Conservation (phyloP, 2,329 filamentous ascomycete species). For the Pseudopyrenochaeta lycopersici region DNA sequence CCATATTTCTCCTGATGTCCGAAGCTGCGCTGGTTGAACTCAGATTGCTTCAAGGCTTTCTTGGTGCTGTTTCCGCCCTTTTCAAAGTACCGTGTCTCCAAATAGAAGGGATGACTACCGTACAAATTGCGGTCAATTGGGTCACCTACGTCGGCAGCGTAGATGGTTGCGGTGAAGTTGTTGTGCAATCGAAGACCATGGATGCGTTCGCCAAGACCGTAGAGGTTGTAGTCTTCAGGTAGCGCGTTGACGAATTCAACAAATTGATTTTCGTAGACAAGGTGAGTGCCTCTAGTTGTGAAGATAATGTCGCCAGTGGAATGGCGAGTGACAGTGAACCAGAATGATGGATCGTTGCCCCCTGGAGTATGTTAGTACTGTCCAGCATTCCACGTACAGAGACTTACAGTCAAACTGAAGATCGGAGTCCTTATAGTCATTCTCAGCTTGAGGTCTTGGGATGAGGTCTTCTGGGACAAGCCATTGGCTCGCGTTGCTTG, state of each 20-base stretch:
- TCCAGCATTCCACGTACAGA: neutral
- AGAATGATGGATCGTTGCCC: slow-evolving; percentile 67
- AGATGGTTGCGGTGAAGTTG: slow-evolving; percentile 75
- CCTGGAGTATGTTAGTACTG: slow-evolving; percentile 41
- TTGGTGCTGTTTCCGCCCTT: slow-evolving; percentile 58
- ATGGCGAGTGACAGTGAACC: slow-evolving; percentile 63
- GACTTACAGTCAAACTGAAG: slow-evolving; percentile 57
- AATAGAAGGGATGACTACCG: slow-evolving; percentile 78
- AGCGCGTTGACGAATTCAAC: slow-evolving; percentile 74
- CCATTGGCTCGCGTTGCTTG: slow-evolving; percentile 72
- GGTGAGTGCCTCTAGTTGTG: slow-evolving; percentile 67
- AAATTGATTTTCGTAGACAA: slow-evolving; percentile 82
- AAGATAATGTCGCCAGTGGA: slow-evolving; percentile 74
- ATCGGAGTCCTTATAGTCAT: slow-evolving; percentile 50
- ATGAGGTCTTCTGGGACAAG: slow-evolving; percentile 71
- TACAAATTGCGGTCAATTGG: slow-evolving; percentile 75
- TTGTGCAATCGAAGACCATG: slow-evolving; percentile 76
- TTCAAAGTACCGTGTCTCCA: slow-evolving; percentile 80
- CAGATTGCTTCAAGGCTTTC: slow-evolving; percentile 63
- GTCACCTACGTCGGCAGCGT: slow-evolving; percentile 73
- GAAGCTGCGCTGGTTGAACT: slow-evolving; percentile 49
- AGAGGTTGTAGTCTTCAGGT: slow-evolving; percentile 77
- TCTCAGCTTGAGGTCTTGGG: slow-evolving; percentile 62
- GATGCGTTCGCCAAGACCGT: slow-evolving; percentile 78
- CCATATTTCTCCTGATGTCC: slow-evolving; percentile 8